Percentiles rank a stretch among this genome's conserved stretches.
phyloP scores from a whole-genome alignment of 495 filamentous ascomycete genomes.

The Achaetomiella virescens region DNA sequence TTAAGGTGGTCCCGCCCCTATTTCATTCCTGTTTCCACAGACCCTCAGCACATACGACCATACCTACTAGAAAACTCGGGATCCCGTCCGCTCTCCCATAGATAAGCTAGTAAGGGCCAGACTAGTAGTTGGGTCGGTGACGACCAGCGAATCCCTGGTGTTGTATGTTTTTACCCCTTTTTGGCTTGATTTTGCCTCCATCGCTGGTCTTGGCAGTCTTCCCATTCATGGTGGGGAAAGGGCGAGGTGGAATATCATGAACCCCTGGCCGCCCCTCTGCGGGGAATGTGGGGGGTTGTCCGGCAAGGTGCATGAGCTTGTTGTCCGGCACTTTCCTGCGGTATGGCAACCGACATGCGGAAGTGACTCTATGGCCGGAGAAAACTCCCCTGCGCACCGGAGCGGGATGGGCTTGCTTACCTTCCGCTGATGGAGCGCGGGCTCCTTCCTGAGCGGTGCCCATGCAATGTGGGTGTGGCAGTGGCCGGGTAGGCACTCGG shows the following conservation, averaged over 20 bases:
- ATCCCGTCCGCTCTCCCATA: constrained; percentile 33
- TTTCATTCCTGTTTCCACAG: no score
- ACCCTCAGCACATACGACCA: no score
- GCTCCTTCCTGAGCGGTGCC: background rate
- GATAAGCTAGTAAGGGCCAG: constrained; percentile 16
- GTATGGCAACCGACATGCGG: background rate
- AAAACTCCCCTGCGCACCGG: background rate
- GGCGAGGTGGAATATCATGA: no score
- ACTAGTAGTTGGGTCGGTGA: constrained; percentile 45
- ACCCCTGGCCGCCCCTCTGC: background rate
- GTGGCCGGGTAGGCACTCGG: background rate
- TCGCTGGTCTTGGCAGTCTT: no score
- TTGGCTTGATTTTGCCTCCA: no score
- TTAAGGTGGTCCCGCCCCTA: no score
- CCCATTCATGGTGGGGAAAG: no score
- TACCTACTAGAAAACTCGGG: no score
- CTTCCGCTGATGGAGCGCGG: background rate
- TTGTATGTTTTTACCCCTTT: constrained; percentile 14
- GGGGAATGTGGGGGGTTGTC: background rate
- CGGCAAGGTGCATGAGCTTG: background rate
- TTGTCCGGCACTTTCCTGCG: constrained; percentile 7
- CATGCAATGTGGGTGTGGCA: background rate
- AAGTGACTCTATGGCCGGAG: background rate
- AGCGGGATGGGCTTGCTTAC: background rate
- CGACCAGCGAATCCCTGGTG: constrained; percentile 28